Base-by-base conservation (phyloP, 169 alveolate species). In the Plasmodium gallinaceum region DNA sequence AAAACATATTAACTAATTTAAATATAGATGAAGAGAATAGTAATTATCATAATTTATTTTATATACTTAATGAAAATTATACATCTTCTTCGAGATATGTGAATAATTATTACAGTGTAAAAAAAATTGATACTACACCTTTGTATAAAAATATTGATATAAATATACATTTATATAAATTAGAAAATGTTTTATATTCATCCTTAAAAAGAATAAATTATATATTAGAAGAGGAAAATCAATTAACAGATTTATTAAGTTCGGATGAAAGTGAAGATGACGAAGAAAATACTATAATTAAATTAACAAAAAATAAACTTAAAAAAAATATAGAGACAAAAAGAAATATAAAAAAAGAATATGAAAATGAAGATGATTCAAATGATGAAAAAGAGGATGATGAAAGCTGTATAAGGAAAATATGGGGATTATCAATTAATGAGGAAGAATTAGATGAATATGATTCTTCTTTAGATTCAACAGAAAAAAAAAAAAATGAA, bases 371-470 rank as follows among this genome's bases (percentile, higher is more conserved):
- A 10, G 14, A 61, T 2, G 43, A 12, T 18, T 26, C n/a, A 61
- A 18, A 5, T 61, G 48, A 26, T 61, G 48, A 57, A 6, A 43
- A 24, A 20, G 48, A 26, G n/a, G 75, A 76, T 14, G 48, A 51
- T 0, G 20, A 54, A 8, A 74, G 24, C n/a, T 26, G 61, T 26
- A 51, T 74, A 8, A 60, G 26, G 48, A 66, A 60, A 45, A 42
- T 74, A n/a, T 74, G 88, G 88, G 88, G 64, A 14, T 7, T 74
- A 6, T 74, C 88, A 9, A 74, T 74, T n/a, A 64, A 74, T 51
- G 68, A 74, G 20, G 73, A 12, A 26, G 73, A 74, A 1, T 22
- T 74, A 32, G 45, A 65, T 20, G 18, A 26, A 26, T 14, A 22
- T n/a, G 39, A 16, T 65, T 65, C 54, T 1, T 65, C 74, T 7